A percentile compares a stretch with the other conserved stretches of the same genome.
Evolutionary conservation across 2,329 filamentous ascomycete species (phyloP).

Genomic region (Pseudopithomyces maydicus): DNA sequence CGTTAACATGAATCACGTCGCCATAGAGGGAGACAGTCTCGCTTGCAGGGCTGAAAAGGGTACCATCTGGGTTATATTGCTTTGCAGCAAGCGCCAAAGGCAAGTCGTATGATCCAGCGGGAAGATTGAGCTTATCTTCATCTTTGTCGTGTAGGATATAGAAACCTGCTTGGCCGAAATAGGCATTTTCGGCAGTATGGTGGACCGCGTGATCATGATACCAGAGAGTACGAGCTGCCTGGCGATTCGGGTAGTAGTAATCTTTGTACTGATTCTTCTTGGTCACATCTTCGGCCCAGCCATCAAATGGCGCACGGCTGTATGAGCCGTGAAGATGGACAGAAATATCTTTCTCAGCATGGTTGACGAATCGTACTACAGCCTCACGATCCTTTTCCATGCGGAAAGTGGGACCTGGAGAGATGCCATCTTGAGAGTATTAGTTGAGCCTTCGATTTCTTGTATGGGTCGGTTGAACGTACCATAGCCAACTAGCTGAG

Average conservation of each 20-base stretch:
- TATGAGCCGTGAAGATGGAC: constrained; percentile 63
- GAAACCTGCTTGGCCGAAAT: constrained; percentile 63
- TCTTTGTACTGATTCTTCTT: constrained; percentile 58
- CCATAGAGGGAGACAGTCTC: constrained; percentile 59
- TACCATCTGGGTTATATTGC: constrained; percentile 59
- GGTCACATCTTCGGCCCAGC: constrained; percentile 62
- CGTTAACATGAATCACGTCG: constrained; percentile 65
- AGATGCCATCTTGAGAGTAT: constrained; percentile 50
- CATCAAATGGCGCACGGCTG: constrained; percentile 13
- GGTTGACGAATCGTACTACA: constrained; percentile 62
- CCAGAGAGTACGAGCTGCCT: constrained; percentile 61
- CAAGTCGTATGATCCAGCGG: constrained; percentile 60
- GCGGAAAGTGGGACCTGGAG: constrained; percentile 60
- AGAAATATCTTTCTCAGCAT: constrained; percentile 52
- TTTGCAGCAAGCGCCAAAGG: constrained; percentile 59
- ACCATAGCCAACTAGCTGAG: constrained; percentile 56
- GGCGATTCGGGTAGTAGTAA: constrained; percentile 60
- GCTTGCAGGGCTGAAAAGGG: constrained; percentile 54
- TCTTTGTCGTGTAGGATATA: constrained; percentile 61
- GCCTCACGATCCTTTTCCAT: constrained; percentile 57
- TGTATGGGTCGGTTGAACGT: background rate
- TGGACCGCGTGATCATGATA: constrained; percentile 45
- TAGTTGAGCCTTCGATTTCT: background rate
- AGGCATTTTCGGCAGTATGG: constrained; percentile 61
- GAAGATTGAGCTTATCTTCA: constrained; percentile 57